Conservation (phyloP, 371 early-diverging fungal genomes). For the Polyrhizophydium stewartii region DNA sequence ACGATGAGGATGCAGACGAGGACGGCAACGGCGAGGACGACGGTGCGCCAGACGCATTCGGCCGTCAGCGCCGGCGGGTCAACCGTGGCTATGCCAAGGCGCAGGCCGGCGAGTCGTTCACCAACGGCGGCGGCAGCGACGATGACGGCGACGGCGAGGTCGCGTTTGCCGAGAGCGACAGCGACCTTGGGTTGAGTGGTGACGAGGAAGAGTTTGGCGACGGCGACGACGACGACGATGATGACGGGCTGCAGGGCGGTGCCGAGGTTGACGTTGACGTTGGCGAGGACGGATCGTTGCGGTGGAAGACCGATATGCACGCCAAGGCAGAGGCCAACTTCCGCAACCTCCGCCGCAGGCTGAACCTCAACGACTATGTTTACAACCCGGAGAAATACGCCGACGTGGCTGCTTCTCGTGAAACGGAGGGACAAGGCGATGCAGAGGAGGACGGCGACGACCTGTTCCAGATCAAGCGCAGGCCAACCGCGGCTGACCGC, state of each 20-base stretch:
- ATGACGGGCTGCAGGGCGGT: conserved; percentile 19
- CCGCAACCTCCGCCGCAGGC: conserved; percentile 44
- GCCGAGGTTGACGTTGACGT: conserved; percentile 15
- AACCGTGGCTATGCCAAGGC: conserved; percentile 38
- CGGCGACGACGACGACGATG: conserved; percentile 19
- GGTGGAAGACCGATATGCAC: conserved; percentile 71
- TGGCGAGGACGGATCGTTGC: conserved; percentile 52
- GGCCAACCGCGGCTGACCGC: neutral
- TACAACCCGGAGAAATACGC: neutral
- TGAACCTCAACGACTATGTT: conserved; percentile 31
- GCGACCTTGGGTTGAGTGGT: conserved; percentile 47
- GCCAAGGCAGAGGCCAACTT: conserved; percentile 67
- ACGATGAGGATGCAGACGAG: conserved; percentile 36
- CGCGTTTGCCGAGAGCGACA: conserved; percentile 69
- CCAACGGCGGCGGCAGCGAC: conserved; percentile 40
- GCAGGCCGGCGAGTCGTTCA: conserved; percentile 41
- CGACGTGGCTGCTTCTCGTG: conserved; percentile 10
- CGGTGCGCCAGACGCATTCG: conserved; percentile 34
- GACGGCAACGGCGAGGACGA: conserved; percentile 11
- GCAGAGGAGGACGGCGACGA: conserved; percentile 57
- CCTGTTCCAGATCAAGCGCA: conserved; percentile 52
- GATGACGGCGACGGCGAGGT: conserved; percentile 39
- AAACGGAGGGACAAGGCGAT: conserved; percentile 31
- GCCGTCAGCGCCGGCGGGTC: conserved; percentile 29
- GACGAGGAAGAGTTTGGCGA: conserved; percentile 12